Evolutionary conservation across 1,284 basidiomycete species (phyloP).

Genomic region (Heterobasidion irregulare): DNA sequence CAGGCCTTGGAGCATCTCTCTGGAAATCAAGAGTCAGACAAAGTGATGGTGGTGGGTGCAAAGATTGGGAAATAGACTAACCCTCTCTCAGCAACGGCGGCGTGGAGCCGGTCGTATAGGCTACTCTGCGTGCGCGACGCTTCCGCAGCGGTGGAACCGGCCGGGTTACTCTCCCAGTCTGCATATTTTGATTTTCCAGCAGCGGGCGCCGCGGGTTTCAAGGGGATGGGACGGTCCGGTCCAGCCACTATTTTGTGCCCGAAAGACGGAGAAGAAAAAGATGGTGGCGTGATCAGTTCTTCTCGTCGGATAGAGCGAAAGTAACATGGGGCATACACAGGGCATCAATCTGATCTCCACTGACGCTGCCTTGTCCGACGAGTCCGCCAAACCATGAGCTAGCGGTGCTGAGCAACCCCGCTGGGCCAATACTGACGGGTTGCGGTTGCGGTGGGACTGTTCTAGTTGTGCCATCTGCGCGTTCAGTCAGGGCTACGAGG

Average conservation of each 20-base stretch:
- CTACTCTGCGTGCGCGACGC: slow-evolving; percentile 10
- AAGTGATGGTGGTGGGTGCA: not conserved
- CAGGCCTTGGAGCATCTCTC: slow-evolving; percentile 50
- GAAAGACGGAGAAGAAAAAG: not conserved
- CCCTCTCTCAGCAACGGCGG: slow-evolving; percentile 58
- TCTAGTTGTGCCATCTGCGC: slow-evolving; percentile 18
- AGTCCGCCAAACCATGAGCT: slow-evolving; percentile 37
- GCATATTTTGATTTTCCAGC: slow-evolving; percentile 2
- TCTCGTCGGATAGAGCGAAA: not conserved
- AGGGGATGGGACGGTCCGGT: slow-evolving; percentile 42
- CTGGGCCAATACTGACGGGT: slow-evolving; percentile 48
- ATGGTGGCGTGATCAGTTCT: not conserved
- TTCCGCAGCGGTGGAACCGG: slow-evolving; percentile 1
- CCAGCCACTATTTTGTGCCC: slow-evolving; percentile 42
- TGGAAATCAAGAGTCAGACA: slow-evolving; percentile 14
- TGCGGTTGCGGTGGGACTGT: slow-evolving; percentile 46
- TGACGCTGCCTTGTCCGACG: slow-evolving; percentile 22
- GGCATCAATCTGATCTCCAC: slow-evolving; percentile 50
- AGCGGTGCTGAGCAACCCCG: slow-evolving; percentile 30
- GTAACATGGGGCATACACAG: slow-evolving; percentile 33
- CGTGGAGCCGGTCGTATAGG: slow-evolving; percentile 36
- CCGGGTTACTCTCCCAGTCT: slow-evolving; percentile 6
- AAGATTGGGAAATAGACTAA: slow-evolving; percentile 18
- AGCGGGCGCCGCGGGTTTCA: slow-evolving; percentile 16
- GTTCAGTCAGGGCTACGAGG: slow-evolving; percentile 38